Evolutionary conservation across 257 asterid genomes (phyloP).

Genomic region (Perilla frutescens): DNA sequence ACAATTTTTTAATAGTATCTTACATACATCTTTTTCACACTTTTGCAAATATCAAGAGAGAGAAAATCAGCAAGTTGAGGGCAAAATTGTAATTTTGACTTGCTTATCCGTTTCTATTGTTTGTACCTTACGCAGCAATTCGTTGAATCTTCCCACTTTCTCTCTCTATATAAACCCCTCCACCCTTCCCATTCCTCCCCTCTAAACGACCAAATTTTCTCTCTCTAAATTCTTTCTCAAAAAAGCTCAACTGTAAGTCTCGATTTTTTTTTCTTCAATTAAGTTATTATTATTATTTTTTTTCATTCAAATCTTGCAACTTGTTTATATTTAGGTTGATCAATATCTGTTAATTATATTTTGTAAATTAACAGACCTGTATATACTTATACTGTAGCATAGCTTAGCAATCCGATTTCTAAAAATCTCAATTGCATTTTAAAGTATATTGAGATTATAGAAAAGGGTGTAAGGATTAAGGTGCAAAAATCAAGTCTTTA

Average conservation of each 20-base stretch:
- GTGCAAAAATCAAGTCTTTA: conserved; percentile 27
- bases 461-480: conserved; percentile 19
- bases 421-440: conserved; percentile 46
- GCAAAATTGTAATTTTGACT: conserved; percentile 24
- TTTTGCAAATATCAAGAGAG: not conserved
- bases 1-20: too few relatives aligned
- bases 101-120: conserved; percentile 23
- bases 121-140: conserved; percentile 38
- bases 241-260: conserved; percentile 46
- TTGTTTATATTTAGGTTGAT: conserved; percentile 3
- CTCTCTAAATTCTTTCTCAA: conserved; percentile 19
- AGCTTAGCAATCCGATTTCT: conserved; percentile 17
- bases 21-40: not conserved
- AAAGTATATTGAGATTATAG: conserved; percentile 40
- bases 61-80: conserved; percentile 29
- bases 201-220: conserved; percentile 7
- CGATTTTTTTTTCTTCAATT: not conserved
- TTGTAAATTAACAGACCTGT: conserved; percentile 39
- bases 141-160: conserved; percentile 38
- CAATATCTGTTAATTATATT: conserved; percentile 38
- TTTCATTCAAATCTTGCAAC: not conserved
- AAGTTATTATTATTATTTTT: not conserved
- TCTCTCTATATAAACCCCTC: conserved; percentile 50
- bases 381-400: conserved; percentile 23
- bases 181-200: not conserved